phyloP scores from a whole-genome alignment of 169 alveolate species.

The Babesia caballi region DNA sequence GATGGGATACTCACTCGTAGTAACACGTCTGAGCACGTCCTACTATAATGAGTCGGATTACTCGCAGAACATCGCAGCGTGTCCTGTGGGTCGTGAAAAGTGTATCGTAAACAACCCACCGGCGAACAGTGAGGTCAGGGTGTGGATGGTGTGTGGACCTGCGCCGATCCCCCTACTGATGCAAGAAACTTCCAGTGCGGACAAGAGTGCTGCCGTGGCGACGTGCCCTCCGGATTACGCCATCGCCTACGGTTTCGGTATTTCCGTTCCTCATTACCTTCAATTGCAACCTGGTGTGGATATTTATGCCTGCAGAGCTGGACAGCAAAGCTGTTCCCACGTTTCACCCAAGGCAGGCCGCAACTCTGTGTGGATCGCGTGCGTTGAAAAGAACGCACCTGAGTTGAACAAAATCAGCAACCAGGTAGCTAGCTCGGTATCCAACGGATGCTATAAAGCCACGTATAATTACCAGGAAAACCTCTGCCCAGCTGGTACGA shows the following conservation, averaged over 20 bases:
- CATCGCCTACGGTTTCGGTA: constrained; percentile 58
- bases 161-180: constrained; percentile 70
- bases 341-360: constrained; percentile 10
- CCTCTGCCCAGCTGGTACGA: neutral
- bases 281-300: too few relatives aligned
- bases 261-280: constrained; percentile 47
- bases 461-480: neutral
- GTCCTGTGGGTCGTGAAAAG: constrained; percentile 77
- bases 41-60: constrained; percentile 43
- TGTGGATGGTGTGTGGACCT: constrained; percentile 74
- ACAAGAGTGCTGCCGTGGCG: constrained; percentile 28
- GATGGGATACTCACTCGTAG: constrained; percentile 76
- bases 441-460: neutral
- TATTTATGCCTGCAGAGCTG: constrained; percentile 58
- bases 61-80: constrained; percentile 41
- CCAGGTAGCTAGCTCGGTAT: neutral
- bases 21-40: neutral
- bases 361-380: constrained; percentile 64
- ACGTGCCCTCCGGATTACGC: constrained; percentile 48
- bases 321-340: constrained; percentile 47
- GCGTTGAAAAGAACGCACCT: constrained; percentile 58
- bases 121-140: constrained; percentile 68
- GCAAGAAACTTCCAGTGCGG: constrained; percentile 60
- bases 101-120: constrained; percentile 68
- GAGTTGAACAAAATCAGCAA: neutral